phyloP scores from a whole-genome alignment of 257 asterid species.

The Gardenia jasminoides region DNA sequence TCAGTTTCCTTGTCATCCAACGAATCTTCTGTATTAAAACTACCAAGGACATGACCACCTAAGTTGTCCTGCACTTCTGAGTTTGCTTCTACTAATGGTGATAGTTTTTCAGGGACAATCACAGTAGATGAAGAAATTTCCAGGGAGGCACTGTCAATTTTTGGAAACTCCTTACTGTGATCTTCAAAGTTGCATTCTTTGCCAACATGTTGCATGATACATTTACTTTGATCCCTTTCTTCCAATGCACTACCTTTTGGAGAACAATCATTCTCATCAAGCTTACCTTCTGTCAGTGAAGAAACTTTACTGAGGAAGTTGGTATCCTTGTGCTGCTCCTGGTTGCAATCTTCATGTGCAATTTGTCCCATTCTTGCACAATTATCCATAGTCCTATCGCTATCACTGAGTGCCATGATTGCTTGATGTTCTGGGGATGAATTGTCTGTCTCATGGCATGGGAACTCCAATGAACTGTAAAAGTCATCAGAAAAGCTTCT shows the following conservation, averaged over 20 bases:
- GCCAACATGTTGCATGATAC: constrained; percentile 20
- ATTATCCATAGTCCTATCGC: constrained; percentile 15
- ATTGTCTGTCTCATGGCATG: constrained; percentile 20
- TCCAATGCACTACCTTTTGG: constrained; percentile 9
- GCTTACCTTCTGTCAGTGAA: constrained; percentile 24
- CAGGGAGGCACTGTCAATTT: constrained; percentile 16
- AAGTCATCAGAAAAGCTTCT: constrained; percentile 40
- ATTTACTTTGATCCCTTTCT: constrained; percentile 19
- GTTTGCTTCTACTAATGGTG: constrained; percentile 15
- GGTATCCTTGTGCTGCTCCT: constrained; percentile 21
- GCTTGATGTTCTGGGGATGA: constrained; percentile 22
- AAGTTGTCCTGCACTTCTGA: constrained; percentile 22
- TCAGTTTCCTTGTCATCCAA: constrained; percentile 10
- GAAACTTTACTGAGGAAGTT: constrained; percentile 13
- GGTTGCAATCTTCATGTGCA: constrained; percentile 21
- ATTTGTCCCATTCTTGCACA: constrained; percentile 15
- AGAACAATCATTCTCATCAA: constrained; percentile 21
- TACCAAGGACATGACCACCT: constrained; percentile 11
- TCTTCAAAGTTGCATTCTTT: constrained; percentile 20
- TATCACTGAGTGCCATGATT: constrained; percentile 12
- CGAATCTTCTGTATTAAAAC: constrained; percentile 18
- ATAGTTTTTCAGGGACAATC: constrained; percentile 20
- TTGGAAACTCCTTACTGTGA: constrained; percentile 24
- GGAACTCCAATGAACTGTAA: constrained; percentile 42
- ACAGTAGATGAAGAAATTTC: constrained; percentile 21